Evolutionary conservation across 1,139 yeast genomes (phyloP).

Genomic region (Kodamaea suecica): DNA sequence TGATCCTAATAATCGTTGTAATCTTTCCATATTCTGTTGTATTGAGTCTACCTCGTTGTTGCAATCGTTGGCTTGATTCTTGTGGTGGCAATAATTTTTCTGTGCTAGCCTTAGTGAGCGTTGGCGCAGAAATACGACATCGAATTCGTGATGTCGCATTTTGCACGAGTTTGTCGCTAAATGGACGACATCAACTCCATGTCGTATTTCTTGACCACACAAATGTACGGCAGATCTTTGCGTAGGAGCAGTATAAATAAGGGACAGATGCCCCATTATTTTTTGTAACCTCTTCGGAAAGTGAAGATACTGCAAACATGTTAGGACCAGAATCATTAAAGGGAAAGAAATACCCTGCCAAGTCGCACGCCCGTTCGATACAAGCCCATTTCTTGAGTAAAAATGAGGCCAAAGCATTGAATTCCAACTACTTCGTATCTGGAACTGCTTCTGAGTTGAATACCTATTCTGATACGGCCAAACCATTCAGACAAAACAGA

Average conservation of each 20-base stretch:
- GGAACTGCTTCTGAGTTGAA: constrained; percentile 62
- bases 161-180: too few relatives aligned
- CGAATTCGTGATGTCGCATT: too few relatives aligned
- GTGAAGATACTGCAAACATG: too few relatives aligned
- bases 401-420: constrained; percentile 18
- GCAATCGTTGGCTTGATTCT: neutral
- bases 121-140: too few relatives aligned
- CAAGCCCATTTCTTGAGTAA: constrained; percentile 37
- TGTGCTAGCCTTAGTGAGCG: too few relatives aligned
- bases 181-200: too few relatives aligned
- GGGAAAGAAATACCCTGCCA: constrained; percentile 65
- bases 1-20: constrained; percentile 68
- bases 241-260: too few relatives aligned
- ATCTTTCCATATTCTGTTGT: constrained; percentile 55
- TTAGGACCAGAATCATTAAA: constrained; percentile 14
- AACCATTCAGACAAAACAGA: constrained; percentile 82
- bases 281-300: too few relatives aligned
- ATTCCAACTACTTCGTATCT: constrained; percentile 52
- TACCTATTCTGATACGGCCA: constrained; percentile 78
- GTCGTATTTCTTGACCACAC: too few relatives aligned
- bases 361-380: constrained; percentile 58
- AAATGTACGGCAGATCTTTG: too few relatives aligned
- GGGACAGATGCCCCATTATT: too few relatives aligned
- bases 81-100: constrained; percentile 1
- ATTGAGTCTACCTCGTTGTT: too few relatives aligned